These are phyloP conservation scores for Ichthyophthirius multifiliis DNA, from an alignment of 169 alveolate species.

Conservation along the genomic window DNA sequence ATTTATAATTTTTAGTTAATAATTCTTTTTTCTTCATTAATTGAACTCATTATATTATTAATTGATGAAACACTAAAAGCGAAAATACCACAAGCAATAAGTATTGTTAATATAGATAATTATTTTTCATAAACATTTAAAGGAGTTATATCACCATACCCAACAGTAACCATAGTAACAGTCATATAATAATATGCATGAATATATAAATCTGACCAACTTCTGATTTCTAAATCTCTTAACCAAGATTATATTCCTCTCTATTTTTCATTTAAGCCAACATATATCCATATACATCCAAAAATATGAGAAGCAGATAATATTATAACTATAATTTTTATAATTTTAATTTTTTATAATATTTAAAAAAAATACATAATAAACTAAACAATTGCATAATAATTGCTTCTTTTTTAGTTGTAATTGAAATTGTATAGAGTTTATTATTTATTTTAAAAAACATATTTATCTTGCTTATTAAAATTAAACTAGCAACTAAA, in stretches of 20 bases:
- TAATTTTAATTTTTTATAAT: too few relatives aligned
- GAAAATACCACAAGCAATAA: background rate
- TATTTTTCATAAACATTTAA: background rate
- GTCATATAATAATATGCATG: background rate
- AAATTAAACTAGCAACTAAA: too few relatives aligned
- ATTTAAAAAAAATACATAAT: too few relatives aligned
- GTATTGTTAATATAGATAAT: background rate
- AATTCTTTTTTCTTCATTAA: background rate
- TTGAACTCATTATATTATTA: background rate
- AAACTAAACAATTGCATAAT: too few relatives aligned
- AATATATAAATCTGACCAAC: background rate
- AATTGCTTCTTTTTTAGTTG: too few relatives aligned
- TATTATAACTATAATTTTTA: too few relatives aligned
- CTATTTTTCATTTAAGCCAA: background rate
- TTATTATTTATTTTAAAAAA: too few relatives aligned
- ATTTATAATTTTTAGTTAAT: background rate
- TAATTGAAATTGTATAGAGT: too few relatives aligned
- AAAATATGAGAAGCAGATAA: background rate
- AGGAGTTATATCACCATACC: slow-evolving; percentile 1
- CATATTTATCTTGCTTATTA: too few relatives aligned
- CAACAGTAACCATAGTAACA: slow-evolving; percentile 5
- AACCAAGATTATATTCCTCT: too few relatives aligned
- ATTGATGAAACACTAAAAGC: background rate
- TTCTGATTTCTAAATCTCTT: background rate
- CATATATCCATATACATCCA: background rate